Evolutionary conservation across 345 rosid genomes (phyloP), one percentile per base, ranked within the genome.

Genomic region (Citrus cavaleriei): DNA sequence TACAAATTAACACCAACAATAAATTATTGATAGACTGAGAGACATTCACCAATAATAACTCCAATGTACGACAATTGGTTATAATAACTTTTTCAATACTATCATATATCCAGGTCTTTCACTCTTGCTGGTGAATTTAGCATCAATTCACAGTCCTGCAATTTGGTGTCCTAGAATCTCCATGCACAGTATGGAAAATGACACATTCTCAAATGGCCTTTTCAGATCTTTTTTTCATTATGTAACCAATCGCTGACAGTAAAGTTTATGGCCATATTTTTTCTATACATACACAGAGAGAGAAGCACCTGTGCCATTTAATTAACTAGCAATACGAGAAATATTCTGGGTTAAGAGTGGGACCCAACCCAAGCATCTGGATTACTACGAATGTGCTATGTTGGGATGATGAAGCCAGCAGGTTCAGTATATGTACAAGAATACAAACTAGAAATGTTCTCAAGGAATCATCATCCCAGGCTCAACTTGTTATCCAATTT

Each of bases 331-430:
- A 8, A 65, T 12, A 10, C 16, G 55, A 68, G 60, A 67, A 78
- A 78, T 75, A 81, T 81, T 78, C 82, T 65, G 54, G 72, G 61
- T 67, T 67, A 81, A 27, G 14, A 19, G 80, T 78, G 82, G 86
- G 68, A 63, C 78, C 70, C 27, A 63, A 42, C 75, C 70, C 22
- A 63, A 63, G 78, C 75, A 81, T 81, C 73, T 64, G 75, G 79
- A 83, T 80, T 59, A 74, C 73, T n/a, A 61, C 71, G 80, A 83
- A 76, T 80, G 78, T 77, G 30, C 78, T 24, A 24, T 40, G 24
- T 8, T 49, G 24, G 54, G 63, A 62, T 32, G 69, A 69, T 34
- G 16, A 28, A 69, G 57, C 46, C 38, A 63, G 24, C 58, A 3
- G 51, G 51, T 32, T 60, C 35, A 55, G 2, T 34, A 0, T 14